These are phyloP conservation scores for Boletus sp. DNA, from an alignment of 1,284 basidiomycete genomes.

Conservation along the genomic window DNA sequence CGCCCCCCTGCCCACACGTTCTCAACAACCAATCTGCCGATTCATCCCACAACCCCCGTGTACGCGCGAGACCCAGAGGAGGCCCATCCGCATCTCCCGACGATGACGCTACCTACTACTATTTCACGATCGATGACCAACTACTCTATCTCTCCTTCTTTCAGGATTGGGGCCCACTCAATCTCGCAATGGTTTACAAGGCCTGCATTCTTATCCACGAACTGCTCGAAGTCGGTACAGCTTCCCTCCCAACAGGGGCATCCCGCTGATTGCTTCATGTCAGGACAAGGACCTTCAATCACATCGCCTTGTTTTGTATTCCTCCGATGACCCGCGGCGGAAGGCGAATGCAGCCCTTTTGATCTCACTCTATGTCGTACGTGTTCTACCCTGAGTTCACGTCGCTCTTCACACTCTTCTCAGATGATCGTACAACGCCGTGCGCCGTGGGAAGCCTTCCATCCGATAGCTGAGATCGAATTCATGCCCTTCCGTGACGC, in stretches of 20 bases:
- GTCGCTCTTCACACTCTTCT: conserved; percentile 17
- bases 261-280: conserved; percentile 13
- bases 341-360: conserved; percentile 95
- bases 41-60: conserved; percentile 48
- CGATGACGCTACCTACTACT: conserved; percentile 71
- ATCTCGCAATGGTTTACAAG: conserved; percentile 89
- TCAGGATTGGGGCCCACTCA: conserved; percentile 92
- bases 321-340: conserved; percentile 75
- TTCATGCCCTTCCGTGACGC: conserved; percentile 97
- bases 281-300: conserved; percentile 67
- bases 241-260: neutral
- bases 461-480: conserved; percentile 86
- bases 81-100: conserved; percentile 62
- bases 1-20: conserved; percentile 55
- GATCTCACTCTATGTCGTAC: conserved; percentile 85
- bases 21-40: conserved; percentile 57
- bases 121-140: conserved; percentile 88
- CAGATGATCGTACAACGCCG: conserved; percentile 92
- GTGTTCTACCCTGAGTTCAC: conserved; percentile 32
- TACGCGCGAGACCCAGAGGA: conserved; percentile 55
- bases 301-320: conserved; percentile 84
- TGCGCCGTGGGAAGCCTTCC: conserved; percentile 93
- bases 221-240: conserved; percentile 64
- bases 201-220: conserved; percentile 92
- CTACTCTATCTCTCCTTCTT: conserved; percentile 93